Evolutionary conservation across 768 basidiomycete genomes (phyloP), one percentile per base, ranked within the genome.

Genomic region (Glaciozyma antarctica): DNA sequence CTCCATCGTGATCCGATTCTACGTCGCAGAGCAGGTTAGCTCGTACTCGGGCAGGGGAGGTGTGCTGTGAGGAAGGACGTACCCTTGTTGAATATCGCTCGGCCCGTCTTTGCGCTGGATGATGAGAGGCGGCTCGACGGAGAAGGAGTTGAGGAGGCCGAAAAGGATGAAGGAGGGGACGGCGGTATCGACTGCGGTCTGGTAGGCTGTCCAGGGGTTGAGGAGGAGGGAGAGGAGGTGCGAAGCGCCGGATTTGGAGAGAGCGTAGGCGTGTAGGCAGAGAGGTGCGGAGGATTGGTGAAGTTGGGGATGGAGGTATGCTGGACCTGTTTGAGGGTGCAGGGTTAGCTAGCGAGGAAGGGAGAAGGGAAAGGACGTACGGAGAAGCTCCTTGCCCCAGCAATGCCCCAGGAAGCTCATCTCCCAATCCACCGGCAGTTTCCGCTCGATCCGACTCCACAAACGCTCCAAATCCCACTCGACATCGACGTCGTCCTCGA

Each of bases 401-500:
- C 73, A 74, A 28, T 73, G 67, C 0, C 73, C 73, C 4, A 74
- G 48, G 26, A 67, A 69, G 3, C 64, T 60, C 4, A 73, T 49
- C 30, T 74, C 72, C 73, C 70, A 71, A 2, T 38, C 61, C 53
- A 26, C 51, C 15, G 72, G 65, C 21, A 74, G 32, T 7, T 55
- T 48, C 16, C 71, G 34, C 51, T 66, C 32, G 16, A 74, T 48
- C 24, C 48, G 49, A 21, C 17, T 41, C 73, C 73, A 74, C 24
- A 72, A 22, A 19, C 69, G 26, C 60, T 73, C 72, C 5, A 74
- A 13, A 58, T 74, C 72, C 73, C 73, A 74, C 60, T 74, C 73
- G 30, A 74, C 32, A 44, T 74, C 73, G 16, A 73, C 69, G 30
- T 74, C 73, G 61, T 74, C 73, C 56, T 74, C 73, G n/a, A 74